Percentiles rank a stretch among this genome's conserved stretches.
phyloP scores from a whole-genome alignment of 139 green algal species.

The Chlorella vulgaris region DNA sequence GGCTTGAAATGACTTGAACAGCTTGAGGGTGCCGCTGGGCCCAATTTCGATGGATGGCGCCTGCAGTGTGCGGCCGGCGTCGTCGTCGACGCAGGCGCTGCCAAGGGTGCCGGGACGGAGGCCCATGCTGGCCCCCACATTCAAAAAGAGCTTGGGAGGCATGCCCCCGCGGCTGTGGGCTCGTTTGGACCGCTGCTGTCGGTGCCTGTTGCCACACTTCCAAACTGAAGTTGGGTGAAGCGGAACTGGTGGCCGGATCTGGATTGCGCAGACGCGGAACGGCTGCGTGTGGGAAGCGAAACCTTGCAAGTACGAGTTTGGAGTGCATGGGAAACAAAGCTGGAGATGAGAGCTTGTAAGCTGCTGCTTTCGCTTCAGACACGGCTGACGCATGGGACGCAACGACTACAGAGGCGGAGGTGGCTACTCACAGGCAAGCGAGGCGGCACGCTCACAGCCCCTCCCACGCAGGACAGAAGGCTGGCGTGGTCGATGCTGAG shows the following conservation, averaged over 20 bases:
- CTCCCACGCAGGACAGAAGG: too few relatives aligned
- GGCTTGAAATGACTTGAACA: conserved; percentile 54
- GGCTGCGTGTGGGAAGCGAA: too few relatives aligned
- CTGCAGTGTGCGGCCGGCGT: background rate
- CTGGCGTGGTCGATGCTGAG: too few relatives aligned
- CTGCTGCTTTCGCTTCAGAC: background rate
- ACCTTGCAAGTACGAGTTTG: too few relatives aligned
- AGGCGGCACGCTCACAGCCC: too few relatives aligned
- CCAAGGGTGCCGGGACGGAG: conserved; percentile 12
- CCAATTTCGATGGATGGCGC: conserved; percentile 51
- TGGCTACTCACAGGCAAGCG: conserved; percentile 1
- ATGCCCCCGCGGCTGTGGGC: background rate
- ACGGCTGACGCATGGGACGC: background rate
- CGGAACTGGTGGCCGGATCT: too few relatives aligned
- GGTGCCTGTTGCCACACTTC: background rate
- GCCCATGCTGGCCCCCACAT: conserved; percentile 24
- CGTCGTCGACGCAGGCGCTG: background rate
- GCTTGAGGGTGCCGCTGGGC: conserved; percentile 49
- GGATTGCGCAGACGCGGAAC: too few relatives aligned
- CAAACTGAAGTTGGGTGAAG: background rate
- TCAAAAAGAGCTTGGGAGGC: conserved; percentile 33
- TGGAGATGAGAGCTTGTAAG: background rate
- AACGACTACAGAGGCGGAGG: conserved; percentile 10
- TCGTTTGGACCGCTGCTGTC: background rate
- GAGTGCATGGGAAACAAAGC: too few relatives aligned